These are phyloP conservation scores for Mycena metata DNA, from an alignment of 768 basidiomycete genomes.

Conservation along the genomic window DNA sequence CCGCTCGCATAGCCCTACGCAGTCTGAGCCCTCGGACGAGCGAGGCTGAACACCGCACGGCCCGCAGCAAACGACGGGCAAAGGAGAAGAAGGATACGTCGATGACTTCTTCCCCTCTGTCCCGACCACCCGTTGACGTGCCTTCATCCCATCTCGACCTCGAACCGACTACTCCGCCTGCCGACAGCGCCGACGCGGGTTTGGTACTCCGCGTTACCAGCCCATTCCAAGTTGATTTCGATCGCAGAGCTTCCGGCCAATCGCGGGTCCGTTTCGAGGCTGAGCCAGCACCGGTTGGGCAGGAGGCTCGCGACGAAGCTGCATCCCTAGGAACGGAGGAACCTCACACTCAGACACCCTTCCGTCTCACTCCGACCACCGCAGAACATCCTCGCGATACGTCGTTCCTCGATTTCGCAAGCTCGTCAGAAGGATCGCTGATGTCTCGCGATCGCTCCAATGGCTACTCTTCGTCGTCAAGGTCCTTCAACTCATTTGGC, in stretches of 20 bases:
- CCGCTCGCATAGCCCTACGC: constrained; percentile 57
- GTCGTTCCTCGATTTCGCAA: constrained; percentile 58
- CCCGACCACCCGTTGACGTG: constrained; percentile 3
- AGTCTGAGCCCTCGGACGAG: constrained; percentile 62
- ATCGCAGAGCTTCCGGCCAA: constrained; percentile 43
- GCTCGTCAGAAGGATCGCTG: constrained; percentile 48
- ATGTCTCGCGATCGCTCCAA: constrained; percentile 40
- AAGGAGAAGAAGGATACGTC: constrained; percentile 23
- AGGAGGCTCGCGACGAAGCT: not conserved
- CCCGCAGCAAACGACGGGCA: constrained; percentile 23
- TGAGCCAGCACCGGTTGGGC: not conserved
- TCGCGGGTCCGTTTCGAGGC: constrained; percentile 43
- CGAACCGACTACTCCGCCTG: constrained; percentile 10
- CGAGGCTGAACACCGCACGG: constrained; percentile 41
- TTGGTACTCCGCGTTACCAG: constrained; percentile 57
- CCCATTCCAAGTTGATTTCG: constrained; percentile 62
- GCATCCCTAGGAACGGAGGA: constrained; percentile 9
- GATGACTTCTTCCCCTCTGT: constrained; percentile 24
- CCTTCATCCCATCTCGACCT: constrained; percentile 1
- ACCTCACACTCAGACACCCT: constrained; percentile 17
- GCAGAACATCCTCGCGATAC: constrained; percentile 34
- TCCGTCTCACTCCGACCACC: constrained; percentile 46
- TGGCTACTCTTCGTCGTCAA: constrained; percentile 38
- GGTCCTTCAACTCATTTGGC: constrained; percentile 26
- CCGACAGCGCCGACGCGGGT: constrained; percentile 39